A percentile compares a stretch with the other conserved stretches of the same genome.
Conservation (phyloP, 805 yeast genomes). For the Hanseniaspora mollemarum region DNA sequence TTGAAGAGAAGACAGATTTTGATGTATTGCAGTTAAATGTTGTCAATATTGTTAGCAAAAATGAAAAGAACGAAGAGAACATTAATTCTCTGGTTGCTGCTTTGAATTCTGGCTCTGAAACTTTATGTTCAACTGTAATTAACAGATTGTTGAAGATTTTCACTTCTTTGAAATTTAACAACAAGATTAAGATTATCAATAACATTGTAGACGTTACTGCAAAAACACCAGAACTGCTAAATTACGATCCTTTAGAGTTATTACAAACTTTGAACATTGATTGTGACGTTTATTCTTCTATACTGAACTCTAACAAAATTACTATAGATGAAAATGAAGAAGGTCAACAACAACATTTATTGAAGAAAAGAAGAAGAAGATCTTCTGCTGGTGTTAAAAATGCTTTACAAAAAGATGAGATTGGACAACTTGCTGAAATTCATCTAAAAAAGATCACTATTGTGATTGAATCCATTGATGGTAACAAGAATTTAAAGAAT, state of each 20-base stretch:
- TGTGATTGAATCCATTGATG: slow-evolving; percentile 67
- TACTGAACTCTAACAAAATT: slow-evolving; percentile 51
- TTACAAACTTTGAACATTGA: slow-evolving; percentile 45
- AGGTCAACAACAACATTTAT: slow-evolving; percentile 39
- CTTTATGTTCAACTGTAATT: slow-evolving; percentile 40
- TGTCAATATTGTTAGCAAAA: slow-evolving; percentile 48
- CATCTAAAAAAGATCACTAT: slow-evolving; percentile 71
- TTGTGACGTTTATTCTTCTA: slow-evolving; percentile 44
- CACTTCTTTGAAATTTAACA: slow-evolving; percentile 43
- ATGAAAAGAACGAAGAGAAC: slow-evolving; percentile 47
- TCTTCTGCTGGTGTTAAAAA: slow-evolving; percentile 66
- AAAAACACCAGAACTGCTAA: slow-evolving; percentile 23
- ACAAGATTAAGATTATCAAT: slow-evolving; percentile 47
- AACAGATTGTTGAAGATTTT: slow-evolving; percentile 46
- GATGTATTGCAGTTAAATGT: slow-evolving; percentile 46
- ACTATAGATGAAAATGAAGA: slow-evolving; percentile 30
- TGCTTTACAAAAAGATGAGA: slow-evolving; percentile 56
- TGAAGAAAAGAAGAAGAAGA: slow-evolving; percentile 68
- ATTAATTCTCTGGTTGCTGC: slow-evolving; percentile 49
- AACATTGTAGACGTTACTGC: slow-evolving; percentile 48
- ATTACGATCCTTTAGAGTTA: slow-evolving; percentile 44
- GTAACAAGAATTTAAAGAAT: slow-evolving; percentile 26
- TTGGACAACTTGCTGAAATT: slow-evolving; percentile 60
- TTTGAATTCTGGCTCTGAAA: slow-evolving; percentile 37
- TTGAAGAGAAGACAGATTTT: slow-evolving; percentile 40